Percentiles rank a stretch among this genome's conserved stretches.
Evolutionary conservation across 1,284 basidiomycete species (phyloP).

Genomic region (Polyporus tsugae): DNA sequence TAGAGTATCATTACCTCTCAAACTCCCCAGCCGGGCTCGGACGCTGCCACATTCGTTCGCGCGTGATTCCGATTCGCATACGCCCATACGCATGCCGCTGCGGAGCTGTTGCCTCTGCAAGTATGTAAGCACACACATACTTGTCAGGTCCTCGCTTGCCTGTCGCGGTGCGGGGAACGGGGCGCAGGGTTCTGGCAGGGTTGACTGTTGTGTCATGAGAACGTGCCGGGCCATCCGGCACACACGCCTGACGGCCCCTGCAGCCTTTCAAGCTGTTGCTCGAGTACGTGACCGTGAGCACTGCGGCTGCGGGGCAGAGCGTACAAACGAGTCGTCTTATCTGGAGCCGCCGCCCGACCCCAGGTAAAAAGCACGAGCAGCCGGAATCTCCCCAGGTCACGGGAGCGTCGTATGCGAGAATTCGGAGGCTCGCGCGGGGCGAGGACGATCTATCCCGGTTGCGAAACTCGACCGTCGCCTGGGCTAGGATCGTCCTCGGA

Average conservation of each 20-base stretch:
- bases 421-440: no score
- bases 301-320: not conserved
- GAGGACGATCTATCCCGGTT: not conserved
- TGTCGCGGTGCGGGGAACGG: not conserved
- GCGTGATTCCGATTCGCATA: no score
- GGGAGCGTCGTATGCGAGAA: no score
- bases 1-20: not conserved
- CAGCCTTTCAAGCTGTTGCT: not conserved
- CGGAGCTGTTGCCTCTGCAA: not conserved
- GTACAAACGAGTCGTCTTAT: no score
- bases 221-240: not conserved
- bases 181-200: conserved; percentile 1
- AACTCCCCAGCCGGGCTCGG: conserved; percentile 11
- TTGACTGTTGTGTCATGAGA: conserved; percentile 16
- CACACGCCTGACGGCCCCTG: conserved; percentile 10
- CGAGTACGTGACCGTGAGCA: not conserved
- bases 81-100: not conserved
- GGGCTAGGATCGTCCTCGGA: not conserved
- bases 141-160: not conserved
- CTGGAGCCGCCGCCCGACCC: no score
- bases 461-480: not conserved
- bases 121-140: not conserved
- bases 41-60: not conserved
- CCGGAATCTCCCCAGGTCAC: no score
- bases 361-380: no score